Evolutionary conservation across 2,329 filamentous ascomycete genomes (phyloP).

Genomic region (Aureobasidium leucospermi): DNA sequence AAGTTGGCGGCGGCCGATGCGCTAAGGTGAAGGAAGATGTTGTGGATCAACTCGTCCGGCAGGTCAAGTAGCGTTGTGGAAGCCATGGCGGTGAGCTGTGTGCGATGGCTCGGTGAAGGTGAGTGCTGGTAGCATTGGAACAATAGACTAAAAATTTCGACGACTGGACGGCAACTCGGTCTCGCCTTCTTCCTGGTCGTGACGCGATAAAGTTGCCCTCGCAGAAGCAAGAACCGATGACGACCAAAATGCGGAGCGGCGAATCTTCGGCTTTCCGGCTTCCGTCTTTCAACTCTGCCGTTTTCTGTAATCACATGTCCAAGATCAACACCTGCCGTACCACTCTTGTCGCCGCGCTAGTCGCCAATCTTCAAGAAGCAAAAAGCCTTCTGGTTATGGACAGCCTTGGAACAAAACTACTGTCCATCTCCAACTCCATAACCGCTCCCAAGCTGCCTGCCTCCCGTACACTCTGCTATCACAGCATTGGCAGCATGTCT

Average conservation of each 20-base stretch:
- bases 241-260: background rate
- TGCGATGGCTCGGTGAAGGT: background rate
- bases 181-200: background rate
- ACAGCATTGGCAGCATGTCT: no score
- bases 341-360: no score
- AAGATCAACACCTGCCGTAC: no score
- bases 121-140: background rate
- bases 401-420: no score
- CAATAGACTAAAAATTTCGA: background rate
- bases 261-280: background rate
- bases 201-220: background rate
- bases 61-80: constrained; percentile 31
- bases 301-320: no score
- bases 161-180: background rate
- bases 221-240: background rate
- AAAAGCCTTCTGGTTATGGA: no score
- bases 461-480: no score
- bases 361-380: no score
- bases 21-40: constrained; percentile 60
- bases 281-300: no score
- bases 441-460: no score
- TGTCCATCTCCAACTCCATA: no score
- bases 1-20: constrained; percentile 42
- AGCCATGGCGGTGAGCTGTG: background rate
- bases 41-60: constrained; percentile 79